These are phyloP conservation scores for Chaetoscypha palmicola DNA, from an alignment of 2,329 filamentous ascomycete species.

Conservation along the genomic window DNA sequence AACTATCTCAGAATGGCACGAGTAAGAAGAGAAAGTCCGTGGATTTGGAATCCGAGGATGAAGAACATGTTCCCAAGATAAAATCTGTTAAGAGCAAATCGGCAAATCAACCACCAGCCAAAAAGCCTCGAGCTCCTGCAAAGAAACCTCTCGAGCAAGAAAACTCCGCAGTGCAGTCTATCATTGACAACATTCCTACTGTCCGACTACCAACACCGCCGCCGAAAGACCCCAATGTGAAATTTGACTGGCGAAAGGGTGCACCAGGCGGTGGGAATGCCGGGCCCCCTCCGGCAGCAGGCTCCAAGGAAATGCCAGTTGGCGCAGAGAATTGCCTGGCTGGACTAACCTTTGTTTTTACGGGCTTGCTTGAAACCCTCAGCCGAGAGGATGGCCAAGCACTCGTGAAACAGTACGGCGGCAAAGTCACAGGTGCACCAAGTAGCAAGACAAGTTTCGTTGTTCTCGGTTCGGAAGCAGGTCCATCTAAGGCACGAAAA, in stretches of 20 bases:
- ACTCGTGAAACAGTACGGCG: slow-evolving; percentile 88
- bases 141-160: slow-evolving; percentile 63
- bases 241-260: slow-evolving; percentile 72
- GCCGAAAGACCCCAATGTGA: slow-evolving; percentile 58
- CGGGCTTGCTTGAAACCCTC: slow-evolving; percentile 73
- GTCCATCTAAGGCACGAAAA: slow-evolving; percentile 84
- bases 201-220: slow-evolving; percentile 81
- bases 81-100: slow-evolving; percentile 38
- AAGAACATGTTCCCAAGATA: slow-evolving; percentile 48
- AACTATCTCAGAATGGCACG: slow-evolving; percentile 17
- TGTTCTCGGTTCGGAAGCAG: slow-evolving; percentile 83
- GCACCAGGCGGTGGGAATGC: slow-evolving; percentile 51
- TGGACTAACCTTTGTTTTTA: slow-evolving; percentile 91
- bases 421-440: slow-evolving; percentile 77
- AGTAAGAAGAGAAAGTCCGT: slow-evolving; percentile 54
- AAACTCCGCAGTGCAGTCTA: slow-evolving; percentile 67
- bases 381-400: slow-evolving; percentile 78
- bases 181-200: slow-evolving; percentile 80
- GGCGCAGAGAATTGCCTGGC: slow-evolving; percentile 85
- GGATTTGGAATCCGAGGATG: slow-evolving; percentile 48
- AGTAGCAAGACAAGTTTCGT: slow-evolving; percentile 94
- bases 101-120: slow-evolving; percentile 28
- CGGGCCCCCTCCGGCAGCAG: slow-evolving; percentile 52
- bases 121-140: slow-evolving; percentile 30
- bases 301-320: slow-evolving; percentile 64